Evolutionary conservation across 2,329 filamentous ascomycete genomes (phyloP), one percentile per base, ranked within the genome.

Genomic region (Endothia cerciana): DNA sequence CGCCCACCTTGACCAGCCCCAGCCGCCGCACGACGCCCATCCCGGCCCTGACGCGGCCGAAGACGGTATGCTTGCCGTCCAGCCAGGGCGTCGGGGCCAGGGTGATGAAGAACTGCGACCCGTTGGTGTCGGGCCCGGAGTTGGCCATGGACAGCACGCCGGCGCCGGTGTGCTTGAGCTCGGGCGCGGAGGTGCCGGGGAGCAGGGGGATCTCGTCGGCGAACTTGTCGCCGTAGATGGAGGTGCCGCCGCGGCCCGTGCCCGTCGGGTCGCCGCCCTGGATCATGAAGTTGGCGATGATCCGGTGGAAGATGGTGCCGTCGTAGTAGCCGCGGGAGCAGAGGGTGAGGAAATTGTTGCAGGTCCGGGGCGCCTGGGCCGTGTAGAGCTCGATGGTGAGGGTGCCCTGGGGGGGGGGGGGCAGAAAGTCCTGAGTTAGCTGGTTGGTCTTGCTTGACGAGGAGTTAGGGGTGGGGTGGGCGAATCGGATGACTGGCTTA

Each of bases 71-170:
- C 78, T 97, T 97, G 28, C 94, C 93, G 78, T 99, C 95, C 67
- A 99, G 80, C 94, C 94, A 98, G 0, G 95, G 95, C 19, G 95
- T 94, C 4, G 94, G 94, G 8, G 93, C 94, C 41, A 98, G 83
- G 0, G 95, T 98, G 71, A 99, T 89, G 76, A 98, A 98, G 79
- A 98, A 99, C 79, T 98, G 95, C 66, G 88, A 92, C 28, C 94
- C 94, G 77, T 98, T 98, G 43, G 94, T 97, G 77, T 98, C 88
- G 10, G 92, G 92, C 0, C 95, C 95, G 19, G 89, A 89, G 79
- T 99, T 99, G 67, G 95, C 95, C 95, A 99, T 99, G 79, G 89
- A 93, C 72, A 99, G 81, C n/a, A 98, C 84, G 1, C 94, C 94
- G 4, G 94, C 94, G 45, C 94, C 94, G 0, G 93, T 97, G 81